A percentile compares a stretch with the other conserved stretches of the same genome.
phyloP scores from a whole-genome alignment of 192 early-diverging fungal species.

The Coemansia sp. region DNA sequence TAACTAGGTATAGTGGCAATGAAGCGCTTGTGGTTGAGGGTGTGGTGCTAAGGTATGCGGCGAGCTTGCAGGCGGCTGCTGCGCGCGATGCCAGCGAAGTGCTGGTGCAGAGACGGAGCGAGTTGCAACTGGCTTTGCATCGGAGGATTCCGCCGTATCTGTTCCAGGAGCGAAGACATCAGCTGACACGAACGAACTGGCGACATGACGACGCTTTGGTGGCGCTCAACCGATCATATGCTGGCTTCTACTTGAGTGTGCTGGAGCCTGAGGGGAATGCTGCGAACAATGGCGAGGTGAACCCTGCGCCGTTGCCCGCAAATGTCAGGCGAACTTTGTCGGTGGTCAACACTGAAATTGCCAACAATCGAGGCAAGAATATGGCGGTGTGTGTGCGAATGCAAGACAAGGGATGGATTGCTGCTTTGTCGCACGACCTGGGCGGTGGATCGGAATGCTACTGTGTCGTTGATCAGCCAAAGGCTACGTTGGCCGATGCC shows the following conservation, averaged over 20 bases:
- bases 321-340: slow-evolving; percentile 24
- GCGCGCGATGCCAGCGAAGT: slow-evolving; percentile 24
- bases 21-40: slow-evolving; percentile 22
- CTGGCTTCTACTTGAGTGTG: slow-evolving; percentile 6
- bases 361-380: not conserved
- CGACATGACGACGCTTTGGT: not conserved
- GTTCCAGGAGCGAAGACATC: not conserved
- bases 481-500: slow-evolving; percentile 48
- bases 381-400: slow-evolving; percentile 35
- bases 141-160: slow-evolving; percentile 39
- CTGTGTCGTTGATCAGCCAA: slow-evolving; percentile 47
- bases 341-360: slow-evolving; percentile 22
- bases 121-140: slow-evolving; percentile 10
- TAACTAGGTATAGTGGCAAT: not conserved
- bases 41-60: slow-evolving; percentile 35
- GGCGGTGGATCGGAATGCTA: slow-evolving; percentile 6
- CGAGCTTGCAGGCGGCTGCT: slow-evolving; percentile 32
- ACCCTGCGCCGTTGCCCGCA: slow-evolving; percentile 1
- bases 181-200: slow-evolving; percentile 18
- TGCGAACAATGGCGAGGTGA: not conserved
- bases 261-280: not conserved
- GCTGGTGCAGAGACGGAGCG: not conserved
- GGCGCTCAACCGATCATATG: slow-evolving; percentile 27
- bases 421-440: slow-evolving; percentile 8
- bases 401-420: slow-evolving; percentile 53